phyloP scores from a whole-genome alignment of 306 rosid genomes.

The Alnus rubra region DNA sequence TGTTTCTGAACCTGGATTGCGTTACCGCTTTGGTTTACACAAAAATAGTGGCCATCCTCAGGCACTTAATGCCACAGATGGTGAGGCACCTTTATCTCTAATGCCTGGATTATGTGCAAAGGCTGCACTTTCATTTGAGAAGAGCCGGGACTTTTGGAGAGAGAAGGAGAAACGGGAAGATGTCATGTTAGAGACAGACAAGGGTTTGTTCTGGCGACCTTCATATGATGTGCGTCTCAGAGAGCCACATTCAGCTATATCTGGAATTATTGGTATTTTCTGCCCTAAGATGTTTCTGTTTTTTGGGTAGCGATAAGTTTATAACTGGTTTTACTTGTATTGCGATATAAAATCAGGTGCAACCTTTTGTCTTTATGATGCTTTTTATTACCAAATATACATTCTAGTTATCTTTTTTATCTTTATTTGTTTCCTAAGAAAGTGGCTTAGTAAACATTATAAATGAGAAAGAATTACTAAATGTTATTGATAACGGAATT shows the following conservation, averaged over 20 bases:
- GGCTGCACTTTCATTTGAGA: conserved; percentile 75
- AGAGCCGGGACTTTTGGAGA: conserved; percentile 67
- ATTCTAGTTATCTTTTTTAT: neutral
- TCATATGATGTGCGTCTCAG: conserved; percentile 66
- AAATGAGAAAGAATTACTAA: neutral
- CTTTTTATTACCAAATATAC: neutral
- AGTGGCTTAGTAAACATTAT: neutral
- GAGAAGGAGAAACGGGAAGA: conserved; percentile 33
- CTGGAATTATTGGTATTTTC: conserved; percentile 69
- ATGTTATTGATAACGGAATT: neutral
- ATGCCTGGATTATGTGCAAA: conserved; percentile 81
- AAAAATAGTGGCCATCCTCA: conserved; percentile 65
- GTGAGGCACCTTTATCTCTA: conserved; percentile 48
- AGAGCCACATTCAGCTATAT: conserved; percentile 76
- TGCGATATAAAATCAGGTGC: neutral
- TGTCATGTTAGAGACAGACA: conserved; percentile 19
- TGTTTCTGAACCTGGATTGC: conserved; percentile 59
- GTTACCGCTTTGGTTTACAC: conserved; percentile 78
- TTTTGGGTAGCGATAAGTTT: neutral
- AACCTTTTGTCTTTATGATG: neutral
- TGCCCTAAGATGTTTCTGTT: conserved; percentile 5
- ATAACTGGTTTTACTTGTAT: neutral
- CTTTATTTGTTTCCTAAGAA: neutral
- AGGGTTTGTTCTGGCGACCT: conserved; percentile 34
- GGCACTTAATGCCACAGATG: conserved; percentile 44